Base-by-base conservation (phyloP, 2,329 filamentous ascomycete genomes). In the Myriosclerotinia scirpicola region DNA sequence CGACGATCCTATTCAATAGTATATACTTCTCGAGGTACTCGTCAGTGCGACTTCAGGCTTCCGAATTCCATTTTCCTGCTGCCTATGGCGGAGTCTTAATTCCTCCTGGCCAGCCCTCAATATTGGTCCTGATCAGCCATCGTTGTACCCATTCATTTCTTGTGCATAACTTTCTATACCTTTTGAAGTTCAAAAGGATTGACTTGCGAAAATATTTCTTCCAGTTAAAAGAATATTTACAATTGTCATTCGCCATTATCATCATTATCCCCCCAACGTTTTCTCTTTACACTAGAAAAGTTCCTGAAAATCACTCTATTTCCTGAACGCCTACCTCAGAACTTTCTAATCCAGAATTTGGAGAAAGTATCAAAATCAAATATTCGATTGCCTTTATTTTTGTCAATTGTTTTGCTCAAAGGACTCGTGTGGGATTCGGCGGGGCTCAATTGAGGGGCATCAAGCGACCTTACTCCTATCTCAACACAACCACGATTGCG, bases 61-160 rank as follows among this genome's bases (percentile, higher is more conserved):
- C 62, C 62, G 44, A 64, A 64, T 56, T 64, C 30, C n/a, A 38
- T 58, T 64, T 58, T 64, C 42, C 42, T 64, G 62, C 54, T 64
- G 62, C 62, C 62, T 64, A 38, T 64, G 62, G 62, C 42, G 53
- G 53, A 64, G 53, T 64, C 53, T 26, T 30, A 30, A 59, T 64
- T 26, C 40, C 30, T 58, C 42, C 42, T 48, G 30, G 12, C 53
- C n/a, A 50, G 30, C 30, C 61, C 20, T 59, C 42, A 38, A 50
- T 56, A 58, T 38, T 60, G 38, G 40, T 48, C 42, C 42, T 38
- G 26, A 38, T 30, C 62, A 30, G 42, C 54, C 53, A 64, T 46
- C 42, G 17, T 50, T 50, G 42, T 20, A 26, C 11, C 14, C 44
- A 22, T 63, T 63, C n/a, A 15, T n/a, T 42, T 42, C 46, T 54